Base-by-base conservation (phyloP, 2,329 filamentous ascomycete species). In the Lachnellula arida region DNA sequence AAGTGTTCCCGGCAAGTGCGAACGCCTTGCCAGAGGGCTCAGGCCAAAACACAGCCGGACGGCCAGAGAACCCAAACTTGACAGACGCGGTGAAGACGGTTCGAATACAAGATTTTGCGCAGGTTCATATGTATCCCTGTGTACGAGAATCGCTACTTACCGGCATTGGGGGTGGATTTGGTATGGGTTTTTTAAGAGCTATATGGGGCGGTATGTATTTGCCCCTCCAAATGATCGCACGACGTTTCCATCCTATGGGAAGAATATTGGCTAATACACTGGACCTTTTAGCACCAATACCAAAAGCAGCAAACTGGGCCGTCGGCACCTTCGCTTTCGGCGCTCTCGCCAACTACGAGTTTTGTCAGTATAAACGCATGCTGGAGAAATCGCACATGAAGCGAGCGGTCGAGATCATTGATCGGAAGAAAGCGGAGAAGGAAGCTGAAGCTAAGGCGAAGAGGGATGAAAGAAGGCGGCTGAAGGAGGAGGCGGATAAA, bases 321-420 rank as follows among this genome's bases (percentile, higher is more conserved):
- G 91, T 94, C 5, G 89, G 85, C 6, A 79, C 84, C 37, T 96
- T 94, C 70, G 77, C 86, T 23, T 69, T 87, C 19, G 81, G 81
- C 6, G 86, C 88, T n/a, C 76, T 88, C 47, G 79, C 80, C 32
- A 86, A 87, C 50, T 94, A 91, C 73, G 90, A 97, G 73, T 91
- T 88, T 67, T 97, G 93, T 74, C 85, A 91, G 67, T 86, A 85
- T 63, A 81, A 82, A 59, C 80, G 91, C 57, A 78, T 82, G 48
- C 79, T 87, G 58, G 93, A 97, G 73, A 82, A 86, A 65, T 83
- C 86, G 59, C 88, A 90, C 60, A 93, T 99, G 85, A 88, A 88
- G 71, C 79, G 91, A 62, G 89, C 89, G 4, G 87, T 96, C 54
- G 90, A 96, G 69, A 82, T 94, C 56, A 87, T 93, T 71, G 85